Base-by-base conservation (phyloP, 2,329 filamentous ascomycete genomes). In the Diaporthe caulivora region DNA sequence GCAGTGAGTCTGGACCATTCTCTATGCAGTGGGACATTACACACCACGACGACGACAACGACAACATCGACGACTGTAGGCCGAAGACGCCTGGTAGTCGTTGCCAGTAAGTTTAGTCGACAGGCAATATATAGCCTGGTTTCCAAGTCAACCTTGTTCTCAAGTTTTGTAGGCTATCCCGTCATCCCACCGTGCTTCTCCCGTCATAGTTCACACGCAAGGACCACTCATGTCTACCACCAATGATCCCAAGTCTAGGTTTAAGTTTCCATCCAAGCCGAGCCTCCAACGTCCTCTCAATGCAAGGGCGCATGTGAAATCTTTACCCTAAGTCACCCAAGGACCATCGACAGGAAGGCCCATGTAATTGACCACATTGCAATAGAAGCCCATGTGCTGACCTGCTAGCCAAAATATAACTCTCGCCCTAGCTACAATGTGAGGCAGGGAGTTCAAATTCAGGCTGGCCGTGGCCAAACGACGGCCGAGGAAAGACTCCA, bases 201-300 rank as follows among this genome's bases (percentile, higher is more conserved):
- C 7, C n/a, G 13, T 40, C 24, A 53, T 24, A 24, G 31, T 53
- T 40, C 13, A 53, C n/a, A 40, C 47, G 13, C 44, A 21, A 21
- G 18, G 18, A 40, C 44, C 62, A 53, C 47, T 40, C 62, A 67
- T n/a, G 29, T 26, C 62, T 29, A 37, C 31, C 21, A n/a, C n/a
- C 47, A 26, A 3, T 40, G 31, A 15, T 34, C 62, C 62, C 62
- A 47, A 37, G 18, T 53, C 31, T n/a, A 67, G 62, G 31, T 53
- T 34, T 53, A 6, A 40, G 31, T 53, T 67, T 67, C 47, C 62
- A 53, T 6, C 47, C 62, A 40, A 67, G 62, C 62, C 47, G 62
- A 40, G 9, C 1, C 47, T 10, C 15, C 44, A 17, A 37, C 6
- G 13, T 7, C 6, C 29, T 31, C 44, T 40, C 29, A 51, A 26